A percentile compares a stretch with the other conserved stretches of the same genome.
Conservation (phyloP, 1,139 yeast species). For the Debaryomyces sp. region DNA sequence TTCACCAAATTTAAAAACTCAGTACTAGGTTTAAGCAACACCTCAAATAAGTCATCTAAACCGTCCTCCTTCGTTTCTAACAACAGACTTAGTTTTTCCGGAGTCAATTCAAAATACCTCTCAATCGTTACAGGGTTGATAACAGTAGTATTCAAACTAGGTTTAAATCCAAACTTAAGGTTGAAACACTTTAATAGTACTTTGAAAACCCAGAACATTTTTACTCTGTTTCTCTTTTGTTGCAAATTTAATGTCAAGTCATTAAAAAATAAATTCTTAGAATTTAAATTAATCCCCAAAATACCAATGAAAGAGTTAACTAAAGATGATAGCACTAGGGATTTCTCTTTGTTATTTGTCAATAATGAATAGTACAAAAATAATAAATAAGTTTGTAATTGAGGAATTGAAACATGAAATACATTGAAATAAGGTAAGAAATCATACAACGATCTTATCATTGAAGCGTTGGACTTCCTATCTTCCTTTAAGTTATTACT, state of each 20-base stretch:
- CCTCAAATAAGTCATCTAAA: slow-evolving; percentile 39
- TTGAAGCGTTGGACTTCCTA: slow-evolving; percentile 18
- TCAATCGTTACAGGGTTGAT: slow-evolving; percentile 54
- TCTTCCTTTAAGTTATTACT: slow-evolving; percentile 18
- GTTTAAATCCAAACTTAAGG: slow-evolving; percentile 52
- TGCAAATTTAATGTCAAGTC: slow-evolving; percentile 42
- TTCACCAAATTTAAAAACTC: slow-evolving; percentile 50
- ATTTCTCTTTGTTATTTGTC: slow-evolving; percentile 51
- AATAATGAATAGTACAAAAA: slow-evolving; percentile 47
- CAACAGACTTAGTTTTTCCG: slow-evolving; percentile 45
- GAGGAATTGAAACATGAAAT: slow-evolving; percentile 44
- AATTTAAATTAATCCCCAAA: slow-evolving; percentile 49
- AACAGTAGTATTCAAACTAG: slow-evolving; percentile 50
- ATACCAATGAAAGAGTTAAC: slow-evolving; percentile 51
- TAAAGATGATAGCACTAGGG: slow-evolving; percentile 44
- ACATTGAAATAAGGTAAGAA: slow-evolving; percentile 50
- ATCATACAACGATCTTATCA: slow-evolving; percentile 45
- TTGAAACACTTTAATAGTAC: slow-evolving; percentile 55
- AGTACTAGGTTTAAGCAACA: slow-evolving; percentile 45
- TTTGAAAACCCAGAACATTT: slow-evolving; percentile 63
- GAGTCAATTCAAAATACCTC: slow-evolving; percentile 50
- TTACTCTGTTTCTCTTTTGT: slow-evolving; percentile 53
- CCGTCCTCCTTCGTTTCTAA: slow-evolving; percentile 25
- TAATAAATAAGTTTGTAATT: slow-evolving; percentile 45
- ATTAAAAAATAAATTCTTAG: slow-evolving; percentile 49